Evolutionary conservation across 2,329 filamentous ascomycete genomes (phyloP).

Genomic region (Colletotrichum plurivorum): DNA sequence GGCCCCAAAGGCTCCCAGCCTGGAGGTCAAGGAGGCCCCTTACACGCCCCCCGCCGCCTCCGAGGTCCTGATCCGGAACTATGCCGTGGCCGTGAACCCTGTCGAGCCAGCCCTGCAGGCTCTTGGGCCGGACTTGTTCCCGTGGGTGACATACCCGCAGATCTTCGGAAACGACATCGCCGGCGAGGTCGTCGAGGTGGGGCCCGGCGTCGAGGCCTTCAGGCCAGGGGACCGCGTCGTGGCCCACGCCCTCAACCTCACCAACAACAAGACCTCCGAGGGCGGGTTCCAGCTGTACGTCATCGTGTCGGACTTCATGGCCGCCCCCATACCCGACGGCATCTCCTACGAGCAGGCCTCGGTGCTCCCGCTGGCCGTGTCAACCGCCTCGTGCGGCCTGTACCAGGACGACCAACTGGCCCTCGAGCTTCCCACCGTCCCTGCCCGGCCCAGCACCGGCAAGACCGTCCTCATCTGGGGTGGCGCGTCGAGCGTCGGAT

Average conservation of each 20-base stretch:
- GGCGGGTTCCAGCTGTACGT: conserved; percentile 46
- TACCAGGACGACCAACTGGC: conserved; percentile 44
- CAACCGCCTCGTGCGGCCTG: conserved; percentile 46
- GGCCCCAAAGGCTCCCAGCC: conserved; percentile 32
- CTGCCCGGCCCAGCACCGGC: conserved; percentile 29
- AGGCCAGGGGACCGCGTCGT: conserved; percentile 48
- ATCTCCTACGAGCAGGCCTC: conserved; percentile 29
- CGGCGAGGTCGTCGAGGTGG: conserved; percentile 48
- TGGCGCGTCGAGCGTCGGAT: conserved; percentile 63
- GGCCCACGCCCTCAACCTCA: conserved; percentile 48
- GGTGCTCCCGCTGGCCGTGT: conserved; percentile 47
- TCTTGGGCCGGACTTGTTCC: conserved; percentile 40
- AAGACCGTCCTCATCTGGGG: conserved; percentile 58
- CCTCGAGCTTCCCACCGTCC: conserved; percentile 42
- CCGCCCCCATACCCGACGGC: conserved; percentile 43
- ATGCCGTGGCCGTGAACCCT: conserved; percentile 51
- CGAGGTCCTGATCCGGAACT: conserved; percentile 48
- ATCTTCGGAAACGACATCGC: conserved; percentile 52
- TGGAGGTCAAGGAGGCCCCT: conserved; percentile 32
- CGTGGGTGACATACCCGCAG: conserved; percentile 46
- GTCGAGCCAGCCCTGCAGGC: conserved; percentile 46
- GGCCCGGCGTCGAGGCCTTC: conserved; percentile 42
- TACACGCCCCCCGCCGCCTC: conserved; percentile 37
- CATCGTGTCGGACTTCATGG: conserved; percentile 31
- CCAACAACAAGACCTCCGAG: conserved; percentile 48